Evolutionary conservation across 2,329 filamentous ascomycete genomes (phyloP), one percentile per base, ranked within the genome.

Genomic region (Phoma sp.): DNA sequence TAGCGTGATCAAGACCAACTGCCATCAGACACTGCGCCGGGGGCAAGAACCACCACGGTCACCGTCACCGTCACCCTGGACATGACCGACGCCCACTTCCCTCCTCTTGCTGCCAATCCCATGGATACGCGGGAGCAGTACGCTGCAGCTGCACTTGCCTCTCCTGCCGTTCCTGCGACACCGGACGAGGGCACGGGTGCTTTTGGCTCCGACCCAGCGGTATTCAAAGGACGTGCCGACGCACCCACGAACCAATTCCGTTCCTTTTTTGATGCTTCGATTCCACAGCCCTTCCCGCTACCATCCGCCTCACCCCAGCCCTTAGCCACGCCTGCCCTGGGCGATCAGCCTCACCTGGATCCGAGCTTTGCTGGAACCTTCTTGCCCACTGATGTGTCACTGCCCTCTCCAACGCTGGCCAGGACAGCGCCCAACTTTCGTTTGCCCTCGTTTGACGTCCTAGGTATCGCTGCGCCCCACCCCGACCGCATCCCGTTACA

Each of bases 371-470:
- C 63, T 47, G 62, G 52, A 29, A 53, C 59, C 47, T 62, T 52
- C 41, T 60, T 74, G n/a, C 69, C 69, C 24, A 66, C 60, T 51
- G 57, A 65, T 60, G 61, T 68, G 37, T 69, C 71, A 50, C 67
- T 74, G 25, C 68, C 71, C 37, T 61, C 72, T 27, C 66, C 70
- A 31, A 67, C 65, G n/a, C 57, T 71, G 33, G 41, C 64, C 38
- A 76, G 68, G 56, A 64, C 68, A 27, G 65, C 69, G 38, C 73
- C 71, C 51, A 75, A 70, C 55, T 70, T 85, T 36, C 80, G 82
- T 48, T 76, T 85, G 15, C 82, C 82, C 5, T 81, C 82, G 2
- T 84, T 85, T 64, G 78, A 84, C 51, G 72, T 77, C 17, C 74
- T 84, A 44, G 81, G 81, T 31, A 83, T 83, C 54, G 77, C 77